Conservation (phyloP, 345 rosid genomes). For the Citrus mangshanensis region DNA sequence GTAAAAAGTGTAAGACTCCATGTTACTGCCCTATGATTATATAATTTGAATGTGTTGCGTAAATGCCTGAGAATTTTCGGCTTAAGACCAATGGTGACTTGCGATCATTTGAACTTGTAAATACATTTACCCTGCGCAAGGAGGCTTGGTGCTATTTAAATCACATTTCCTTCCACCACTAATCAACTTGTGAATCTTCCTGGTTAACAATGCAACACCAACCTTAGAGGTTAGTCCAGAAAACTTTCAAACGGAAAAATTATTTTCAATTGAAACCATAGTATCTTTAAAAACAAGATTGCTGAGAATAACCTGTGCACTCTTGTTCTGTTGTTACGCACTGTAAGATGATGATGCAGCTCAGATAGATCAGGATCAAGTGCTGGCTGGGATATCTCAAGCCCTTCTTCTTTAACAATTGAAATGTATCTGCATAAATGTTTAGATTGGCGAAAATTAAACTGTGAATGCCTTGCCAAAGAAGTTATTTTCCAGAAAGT, state of each 20-base stretch:
- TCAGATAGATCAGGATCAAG: slow-evolving; percentile 55
- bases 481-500: neutral
- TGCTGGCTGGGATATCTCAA: slow-evolving; percentile 88
- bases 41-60: neutral
- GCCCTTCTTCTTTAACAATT: slow-evolving; percentile 62
- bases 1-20: slow-evolving; percentile 12
- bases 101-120: neutral
- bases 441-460: slow-evolving; percentile 7
- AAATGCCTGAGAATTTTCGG: neutral
- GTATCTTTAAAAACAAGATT: neutral
- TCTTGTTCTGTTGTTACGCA: slow-evolving; percentile 37
- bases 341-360: slow-evolving; percentile 63
- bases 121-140: slow-evolving; percentile 50
- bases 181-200: slow-evolving; percentile 39
- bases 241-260: neutral
- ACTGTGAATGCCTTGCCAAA: neutral
- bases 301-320: slow-evolving; percentile 51
- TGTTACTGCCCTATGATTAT: neutral
- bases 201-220: slow-evolving; percentile 14
- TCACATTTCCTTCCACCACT: slow-evolving; percentile 35
- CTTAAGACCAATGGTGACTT: neutral
- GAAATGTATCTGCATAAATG: slow-evolving; percentile 54
- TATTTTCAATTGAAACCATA: neutral
- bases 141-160: slow-evolving; percentile 46
- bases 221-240: neutral